Percentiles rank a stretch among this genome's conserved stretches.
phyloP scores from a whole-genome alignment of 768 basidiomycete species.

The Hericium coralloides region DNA sequence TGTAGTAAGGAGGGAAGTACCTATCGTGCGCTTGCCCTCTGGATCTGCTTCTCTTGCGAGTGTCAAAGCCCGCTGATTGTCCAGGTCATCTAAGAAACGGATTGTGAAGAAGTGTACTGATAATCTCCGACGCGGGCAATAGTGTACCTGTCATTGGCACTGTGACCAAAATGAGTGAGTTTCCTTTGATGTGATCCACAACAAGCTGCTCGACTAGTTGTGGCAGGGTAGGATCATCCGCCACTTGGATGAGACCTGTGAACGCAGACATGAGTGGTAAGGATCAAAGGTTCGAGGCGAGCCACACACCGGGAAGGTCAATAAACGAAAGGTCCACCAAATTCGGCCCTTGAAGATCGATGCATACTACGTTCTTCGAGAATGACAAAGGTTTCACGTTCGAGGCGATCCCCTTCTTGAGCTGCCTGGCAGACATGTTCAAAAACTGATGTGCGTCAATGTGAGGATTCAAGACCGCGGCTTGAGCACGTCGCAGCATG shows the following conservation, averaged over 20 bases:
- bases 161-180: conserved; percentile 45
- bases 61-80: conserved; percentile 46
- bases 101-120: not conserved
- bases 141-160: conserved; percentile 43
- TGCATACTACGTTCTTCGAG: conserved; percentile 20
- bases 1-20: conserved; percentile 17
- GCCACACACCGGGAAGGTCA: conserved; percentile 18
- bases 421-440: not conserved
- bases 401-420: not conserved
- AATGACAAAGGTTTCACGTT: conserved; percentile 8
- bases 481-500: conserved; percentile 51
- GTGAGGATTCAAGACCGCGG: conserved; percentile 43
- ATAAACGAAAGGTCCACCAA: conserved; percentile 20
- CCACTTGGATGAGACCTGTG: conserved; percentile 42
- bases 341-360: conserved; percentile 19
- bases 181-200: conserved; percentile 36
- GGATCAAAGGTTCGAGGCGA: not conserved
- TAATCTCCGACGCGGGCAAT: not conserved
- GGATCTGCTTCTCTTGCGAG: conserved; percentile 40
- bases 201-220: conserved; percentile 42
- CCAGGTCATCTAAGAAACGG: conserved; percentile 38
- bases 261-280: not conserved
- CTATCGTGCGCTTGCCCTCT: conserved; percentile 43
- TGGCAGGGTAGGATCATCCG: conserved; percentile 28
- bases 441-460: conserved; percentile 19